These are phyloP conservation scores for Brassica hybrid DNA, from an alignment of 441 rosid genomes.

Conservation along the genomic window DNA sequence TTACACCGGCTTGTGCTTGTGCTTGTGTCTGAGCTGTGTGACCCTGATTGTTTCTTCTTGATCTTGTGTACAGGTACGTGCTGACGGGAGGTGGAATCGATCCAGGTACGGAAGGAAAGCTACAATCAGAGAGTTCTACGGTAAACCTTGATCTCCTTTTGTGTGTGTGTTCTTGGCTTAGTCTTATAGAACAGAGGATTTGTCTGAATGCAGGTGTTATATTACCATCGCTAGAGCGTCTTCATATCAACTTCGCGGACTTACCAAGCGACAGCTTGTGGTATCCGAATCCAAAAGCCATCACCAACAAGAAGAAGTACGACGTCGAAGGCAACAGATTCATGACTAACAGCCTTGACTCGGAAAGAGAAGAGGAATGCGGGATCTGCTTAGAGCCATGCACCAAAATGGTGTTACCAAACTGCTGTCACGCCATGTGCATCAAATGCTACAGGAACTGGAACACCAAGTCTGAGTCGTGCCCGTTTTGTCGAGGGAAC, in stretches of 20 bases:
- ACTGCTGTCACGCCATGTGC: slow-evolving; percentile 97
- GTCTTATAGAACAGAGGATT: not conserved
- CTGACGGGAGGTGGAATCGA: slow-evolving; percentile 60
- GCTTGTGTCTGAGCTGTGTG: not conserved
- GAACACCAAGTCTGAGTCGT: slow-evolving; percentile 92
- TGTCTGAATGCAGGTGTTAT: slow-evolving; percentile 64
- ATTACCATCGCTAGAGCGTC: slow-evolving; percentile 85
- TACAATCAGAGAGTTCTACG: slow-evolving; percentile 83
- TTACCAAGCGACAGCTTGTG: slow-evolving; percentile 44
- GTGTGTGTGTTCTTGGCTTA: not conserved
- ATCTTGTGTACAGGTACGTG: slow-evolving; percentile 56
- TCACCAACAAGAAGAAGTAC: slow-evolving; percentile 44
- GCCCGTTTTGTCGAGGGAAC: slow-evolving; percentile 94
- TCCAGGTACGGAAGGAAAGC: slow-evolving; percentile 85
- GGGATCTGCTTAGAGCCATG: slow-evolving; percentile 98
- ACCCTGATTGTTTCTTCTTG: slow-evolving; percentile 27
- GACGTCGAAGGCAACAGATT: slow-evolving; percentile 53
- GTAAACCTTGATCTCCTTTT: slow-evolving; percentile 43
- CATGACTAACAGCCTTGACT: slow-evolving; percentile 52
- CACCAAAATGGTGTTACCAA: slow-evolving; percentile 90
- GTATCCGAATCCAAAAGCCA: slow-evolving; percentile 42
- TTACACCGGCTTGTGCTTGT: not conserved
- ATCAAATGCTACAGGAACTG: slow-evolving; percentile 95
- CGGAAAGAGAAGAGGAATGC: slow-evolving; percentile 93
- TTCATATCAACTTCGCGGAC: slow-evolving; percentile 60